A percentile compares a stretch with the other conserved stretches of the same genome.
Conservation (phyloP, 1,139 yeast genomes). For the Tardiomyces depauwii region DNA sequence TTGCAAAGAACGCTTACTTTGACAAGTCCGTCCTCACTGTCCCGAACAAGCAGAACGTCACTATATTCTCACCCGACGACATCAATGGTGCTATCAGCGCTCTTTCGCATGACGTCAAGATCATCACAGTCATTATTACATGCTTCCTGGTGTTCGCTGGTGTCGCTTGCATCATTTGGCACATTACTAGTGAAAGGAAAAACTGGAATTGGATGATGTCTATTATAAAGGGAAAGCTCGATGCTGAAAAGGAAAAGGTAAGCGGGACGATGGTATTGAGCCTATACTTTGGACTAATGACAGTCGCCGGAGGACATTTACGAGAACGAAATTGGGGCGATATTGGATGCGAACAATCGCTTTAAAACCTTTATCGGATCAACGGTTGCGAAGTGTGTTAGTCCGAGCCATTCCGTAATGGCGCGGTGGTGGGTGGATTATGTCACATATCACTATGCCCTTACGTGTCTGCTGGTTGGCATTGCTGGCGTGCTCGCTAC, state of each 20-base stretch:
- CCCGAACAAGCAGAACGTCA: background rate
- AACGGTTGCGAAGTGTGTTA: background rate
- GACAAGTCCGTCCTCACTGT: background rate
- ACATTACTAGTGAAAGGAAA: background rate
- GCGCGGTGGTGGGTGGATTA: slow-evolving; percentile 26
- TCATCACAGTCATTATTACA: background rate
- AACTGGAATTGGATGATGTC: background rate
- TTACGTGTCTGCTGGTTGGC: slow-evolving; percentile 29
- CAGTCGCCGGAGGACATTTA: background rate
- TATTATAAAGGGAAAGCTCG: background rate
- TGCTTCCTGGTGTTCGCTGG: background rate
- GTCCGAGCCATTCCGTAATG: slow-evolving; percentile 5
- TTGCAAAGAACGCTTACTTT: background rate
- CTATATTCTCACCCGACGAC: background rate
- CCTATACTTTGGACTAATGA: no score
- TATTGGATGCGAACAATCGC: background rate
- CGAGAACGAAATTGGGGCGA: background rate
- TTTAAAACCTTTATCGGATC: background rate
- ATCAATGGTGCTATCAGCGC: background rate
- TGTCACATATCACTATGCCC: slow-evolving; percentile 20
- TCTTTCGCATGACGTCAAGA: background rate
- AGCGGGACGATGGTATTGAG: no score
- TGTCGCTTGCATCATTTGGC: background rate
- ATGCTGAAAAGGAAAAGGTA: background rate
- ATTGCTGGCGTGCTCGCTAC: slow-evolving; percentile 33